phyloP scores from a whole-genome alignment of 805 yeast genomes.

The Saccharomycopsis vini region DNA sequence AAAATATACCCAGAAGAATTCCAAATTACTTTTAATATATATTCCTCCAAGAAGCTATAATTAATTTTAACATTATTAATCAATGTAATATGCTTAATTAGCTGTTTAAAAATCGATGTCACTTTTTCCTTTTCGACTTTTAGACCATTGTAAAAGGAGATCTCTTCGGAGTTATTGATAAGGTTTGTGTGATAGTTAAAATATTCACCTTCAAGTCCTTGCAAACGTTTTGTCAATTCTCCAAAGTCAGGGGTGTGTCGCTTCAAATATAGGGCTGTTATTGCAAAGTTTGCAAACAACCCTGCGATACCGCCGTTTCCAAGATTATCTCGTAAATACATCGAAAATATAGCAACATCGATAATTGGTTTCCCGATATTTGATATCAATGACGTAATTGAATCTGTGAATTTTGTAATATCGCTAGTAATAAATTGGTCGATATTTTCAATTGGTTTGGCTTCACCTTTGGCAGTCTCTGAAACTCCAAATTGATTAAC shows the following conservation, averaged over 20 bases:
- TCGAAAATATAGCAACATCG: conserved; percentile 75
- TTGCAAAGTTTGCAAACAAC: conserved; percentile 68
- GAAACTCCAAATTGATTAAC: conserved; percentile 43
- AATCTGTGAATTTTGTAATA: conserved; percentile 67
- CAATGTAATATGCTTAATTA: conserved; percentile 45
- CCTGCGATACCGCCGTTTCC: conserved; percentile 84
- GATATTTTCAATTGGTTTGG: conserved; percentile 44
- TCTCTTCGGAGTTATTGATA: conserved; percentile 85
- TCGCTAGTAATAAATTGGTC: conserved; percentile 87
- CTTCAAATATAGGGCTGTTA: conserved; percentile 70
- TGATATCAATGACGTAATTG: conserved; percentile 76
- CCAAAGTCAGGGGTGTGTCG: conserved; percentile 80
- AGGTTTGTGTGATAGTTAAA: conserved; percentile 79
- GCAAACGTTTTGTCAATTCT: conserved; percentile 57
- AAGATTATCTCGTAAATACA: conserved; percentile 73
- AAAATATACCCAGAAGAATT: conserved; percentile 90
- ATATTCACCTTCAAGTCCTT: conserved; percentile 80
- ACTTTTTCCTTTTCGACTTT: conserved; percentile 65
- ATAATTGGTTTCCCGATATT: conserved; percentile 87
- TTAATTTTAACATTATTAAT: conserved; percentile 52
- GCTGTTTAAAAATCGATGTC: conserved; percentile 43
- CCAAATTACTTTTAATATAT: conserved; percentile 85
- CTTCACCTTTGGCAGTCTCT: conserved; percentile 27
- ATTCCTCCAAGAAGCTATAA: conserved; percentile 74
- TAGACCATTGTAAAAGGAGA: conserved; percentile 89